Evolutionary conservation across 257 asterid species (phyloP).

Genomic region (Striga asiatica): DNA sequence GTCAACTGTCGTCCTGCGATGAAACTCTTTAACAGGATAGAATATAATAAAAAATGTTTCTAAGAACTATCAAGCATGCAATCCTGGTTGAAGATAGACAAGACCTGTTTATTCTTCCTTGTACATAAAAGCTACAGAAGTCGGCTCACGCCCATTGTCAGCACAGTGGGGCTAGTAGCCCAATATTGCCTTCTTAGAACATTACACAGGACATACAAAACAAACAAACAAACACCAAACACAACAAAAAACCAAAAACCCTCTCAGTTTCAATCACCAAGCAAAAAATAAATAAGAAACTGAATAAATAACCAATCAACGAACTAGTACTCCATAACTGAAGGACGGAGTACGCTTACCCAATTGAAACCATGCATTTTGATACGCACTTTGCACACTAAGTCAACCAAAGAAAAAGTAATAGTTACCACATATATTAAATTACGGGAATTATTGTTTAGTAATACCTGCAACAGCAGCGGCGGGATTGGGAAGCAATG

Average conservation of each 20-base stretch:
- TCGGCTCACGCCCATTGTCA: slow-evolving; percentile 99
- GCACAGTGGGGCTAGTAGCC: slow-evolving; percentile 99
- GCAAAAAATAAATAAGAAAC: slow-evolving; percentile 39
- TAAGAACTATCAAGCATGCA: slow-evolving; percentile 60
- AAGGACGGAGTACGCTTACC: slow-evolving; percentile 76
- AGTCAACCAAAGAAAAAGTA: slow-evolving; percentile 31
- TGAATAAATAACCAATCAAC: slow-evolving; percentile 31
- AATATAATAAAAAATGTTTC: slow-evolving; percentile 26
- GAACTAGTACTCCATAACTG: slow-evolving; percentile 36
- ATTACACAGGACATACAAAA: slow-evolving; percentile 91
- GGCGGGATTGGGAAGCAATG: slow-evolving; percentile 50
- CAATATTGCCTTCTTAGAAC: slow-evolving; percentile 98
- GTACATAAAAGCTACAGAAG: slow-evolving; percentile 98
- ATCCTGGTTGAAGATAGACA: slow-evolving; percentile 95
- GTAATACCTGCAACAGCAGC: slow-evolving; percentile 53
- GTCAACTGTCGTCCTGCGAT: slow-evolving; percentile 14
- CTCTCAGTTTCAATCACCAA: slow-evolving; percentile 83
- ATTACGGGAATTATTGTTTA: slow-evolving; percentile 13
- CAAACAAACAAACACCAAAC: slow-evolving; percentile 98
- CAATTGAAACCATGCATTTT: slow-evolving; percentile 67
- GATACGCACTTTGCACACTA: slow-evolving; percentile 80
- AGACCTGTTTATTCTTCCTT: slow-evolving; percentile 92
- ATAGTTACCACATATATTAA: slow-evolving; percentile 23
- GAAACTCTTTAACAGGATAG: slow-evolving; percentile 11
- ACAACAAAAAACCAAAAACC: slow-evolving; percentile 89